These are phyloP conservation scores for Solanum etuberosum DNA, from an alignment of 257 asterid genomes.

Conservation along the genomic window DNA sequence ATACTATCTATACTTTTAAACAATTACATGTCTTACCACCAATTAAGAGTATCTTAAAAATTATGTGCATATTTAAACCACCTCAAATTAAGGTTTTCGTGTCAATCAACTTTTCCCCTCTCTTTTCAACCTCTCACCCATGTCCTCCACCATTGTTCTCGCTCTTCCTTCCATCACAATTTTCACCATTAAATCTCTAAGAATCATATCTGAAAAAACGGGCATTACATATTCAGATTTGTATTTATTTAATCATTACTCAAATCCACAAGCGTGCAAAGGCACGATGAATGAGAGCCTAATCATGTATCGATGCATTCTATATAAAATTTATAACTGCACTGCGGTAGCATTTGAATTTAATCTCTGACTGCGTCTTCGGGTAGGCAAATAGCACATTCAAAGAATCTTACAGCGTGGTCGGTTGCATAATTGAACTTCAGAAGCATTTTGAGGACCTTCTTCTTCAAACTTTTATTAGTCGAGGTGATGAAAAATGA, in stretches of 20 bases:
- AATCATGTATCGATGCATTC: neutral
- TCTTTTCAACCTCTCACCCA: neutral
- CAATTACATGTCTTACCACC: no score
- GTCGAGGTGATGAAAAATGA: rapidly evolving
- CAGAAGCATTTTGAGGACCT: neutral
- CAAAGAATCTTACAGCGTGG: no score
- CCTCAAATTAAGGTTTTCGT: neutral
- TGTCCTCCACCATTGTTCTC: rapidly evolving
- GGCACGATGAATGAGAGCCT: neutral
- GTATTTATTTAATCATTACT: neutral
- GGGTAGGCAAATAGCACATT: neutral
- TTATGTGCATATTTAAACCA: no score
- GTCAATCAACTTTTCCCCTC: neutral
- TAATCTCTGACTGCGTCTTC: no score
- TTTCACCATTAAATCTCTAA: neutral
- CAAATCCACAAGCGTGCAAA: neutral
- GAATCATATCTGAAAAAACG: no score
- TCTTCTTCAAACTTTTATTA: no score
- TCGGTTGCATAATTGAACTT: neutral
- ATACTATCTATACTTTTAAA: no score
- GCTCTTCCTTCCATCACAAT: no score
- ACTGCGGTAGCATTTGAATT: neutral
- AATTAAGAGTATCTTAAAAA: no score
- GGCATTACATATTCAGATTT: no score
- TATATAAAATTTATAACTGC: no score